Evolutionary conservation across 1,284 basidiomycete genomes (phyloP).

Genomic region (Pulveroboletus sp.): DNA sequence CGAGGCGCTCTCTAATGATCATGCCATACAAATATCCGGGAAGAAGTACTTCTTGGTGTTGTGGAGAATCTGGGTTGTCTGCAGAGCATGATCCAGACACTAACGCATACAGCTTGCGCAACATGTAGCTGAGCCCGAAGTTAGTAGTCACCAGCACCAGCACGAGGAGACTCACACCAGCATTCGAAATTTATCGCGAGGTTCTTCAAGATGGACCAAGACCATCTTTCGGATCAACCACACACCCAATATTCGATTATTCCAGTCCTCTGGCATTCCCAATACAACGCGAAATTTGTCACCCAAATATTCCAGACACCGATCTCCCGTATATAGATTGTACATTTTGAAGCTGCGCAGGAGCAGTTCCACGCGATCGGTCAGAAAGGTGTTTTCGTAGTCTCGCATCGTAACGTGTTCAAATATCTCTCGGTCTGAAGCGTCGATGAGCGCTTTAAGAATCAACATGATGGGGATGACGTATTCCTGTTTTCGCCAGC

Average conservation of each 20-base stretch:
- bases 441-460: slow-evolving; percentile 91
- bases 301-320: slow-evolving; percentile 96
- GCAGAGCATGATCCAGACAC: slow-evolving; percentile 90
- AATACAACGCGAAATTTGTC: slow-evolving; percentile 96
- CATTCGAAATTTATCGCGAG: slow-evolving; percentile 96
- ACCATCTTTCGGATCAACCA: slow-evolving; percentile 87
- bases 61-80: slow-evolving; percentile 98
- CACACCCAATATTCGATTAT: slow-evolving; percentile 77
- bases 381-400: slow-evolving; percentile 95
- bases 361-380: slow-evolving; percentile 97
- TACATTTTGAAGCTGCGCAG: slow-evolving; percentile 95
- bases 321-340: slow-evolving; percentile 83
- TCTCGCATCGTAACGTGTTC: slow-evolving; percentile 97
- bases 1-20: slow-evolving; percentile 97
- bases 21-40: slow-evolving; percentile 93
- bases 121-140: slow-evolving; percentile 71
- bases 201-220: slow-evolving; percentile 85
- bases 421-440: slow-evolving; percentile 97
- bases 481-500: slow-evolving; percentile 98
- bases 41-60: slow-evolving; percentile 96
- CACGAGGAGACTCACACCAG: slow-evolving; percentile 58
- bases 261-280: slow-evolving; percentile 91
- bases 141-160: slow-evolving; percentile 12
- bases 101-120: slow-evolving; percentile 91
- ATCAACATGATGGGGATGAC: slow-evolving; percentile 97